phyloP scores from a whole-genome alignment of 176 grass and related monocot genomes.

The Guadua angustifolia region DNA sequence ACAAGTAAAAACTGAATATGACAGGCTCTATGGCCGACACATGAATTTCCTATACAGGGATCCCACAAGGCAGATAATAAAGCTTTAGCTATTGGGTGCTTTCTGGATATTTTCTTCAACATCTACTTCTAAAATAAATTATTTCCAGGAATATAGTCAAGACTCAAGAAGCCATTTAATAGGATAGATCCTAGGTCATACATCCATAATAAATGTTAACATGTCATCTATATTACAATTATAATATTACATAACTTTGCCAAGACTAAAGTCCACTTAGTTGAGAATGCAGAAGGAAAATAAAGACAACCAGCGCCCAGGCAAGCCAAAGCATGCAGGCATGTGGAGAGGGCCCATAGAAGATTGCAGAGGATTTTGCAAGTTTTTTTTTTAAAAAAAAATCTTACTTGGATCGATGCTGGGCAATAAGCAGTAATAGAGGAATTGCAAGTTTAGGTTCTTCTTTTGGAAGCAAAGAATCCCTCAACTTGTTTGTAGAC shows the following conservation, averaged over 20 bases:
- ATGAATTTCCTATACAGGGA: constrained; percentile 5
- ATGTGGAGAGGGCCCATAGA: neutral
- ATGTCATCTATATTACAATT: constrained; percentile 1
- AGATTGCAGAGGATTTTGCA: constrained; percentile 5
- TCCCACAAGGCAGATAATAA: constrained; percentile 1
- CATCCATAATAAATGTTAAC: neutral
- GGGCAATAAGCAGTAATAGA: constrained; percentile 92
- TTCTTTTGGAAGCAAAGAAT: constrained; percentile 85
- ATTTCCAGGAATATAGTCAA: neutral
- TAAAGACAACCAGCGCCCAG: neutral
- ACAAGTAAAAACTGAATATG: constrained; percentile 44
- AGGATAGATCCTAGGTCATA: neutral
- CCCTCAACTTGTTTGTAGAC: constrained; percentile 86
- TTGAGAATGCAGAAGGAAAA: constrained; percentile 17
- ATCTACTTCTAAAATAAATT: neutral
- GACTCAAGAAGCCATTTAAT: neutral
- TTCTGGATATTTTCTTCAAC: neutral
- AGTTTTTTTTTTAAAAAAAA: constrained; percentile 21
- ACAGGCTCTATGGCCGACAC: constrained; percentile 5
- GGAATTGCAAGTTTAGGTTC: constrained; percentile 96
- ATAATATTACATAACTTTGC: constrained; percentile 16
- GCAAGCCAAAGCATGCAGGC: neutral
- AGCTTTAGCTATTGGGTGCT: neutral
- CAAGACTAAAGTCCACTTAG: constrained; percentile 29
- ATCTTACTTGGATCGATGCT: constrained; percentile 90